Evolutionary conservation across 306 rosid genomes (phyloP).

Genomic region (Begonia peltatifolia): DNA sequence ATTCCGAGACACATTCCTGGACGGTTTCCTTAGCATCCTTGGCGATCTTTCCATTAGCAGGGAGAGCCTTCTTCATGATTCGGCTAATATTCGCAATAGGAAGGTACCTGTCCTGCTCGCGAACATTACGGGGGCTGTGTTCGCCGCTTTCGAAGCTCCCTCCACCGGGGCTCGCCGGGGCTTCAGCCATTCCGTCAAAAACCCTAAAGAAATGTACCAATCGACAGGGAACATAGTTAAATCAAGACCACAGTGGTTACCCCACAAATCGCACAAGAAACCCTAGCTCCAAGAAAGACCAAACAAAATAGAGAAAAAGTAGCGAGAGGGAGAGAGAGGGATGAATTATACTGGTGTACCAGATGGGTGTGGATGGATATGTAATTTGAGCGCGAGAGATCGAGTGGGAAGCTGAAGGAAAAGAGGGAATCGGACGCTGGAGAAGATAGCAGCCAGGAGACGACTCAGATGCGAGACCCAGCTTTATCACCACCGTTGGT

Average conservation of each 20-base stretch:
- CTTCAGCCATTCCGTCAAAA: constrained; percentile 52
- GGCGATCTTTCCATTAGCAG: constrained; percentile 86
- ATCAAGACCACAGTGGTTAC: neutral
- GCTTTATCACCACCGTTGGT: constrained; percentile 90
- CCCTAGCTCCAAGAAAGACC: constrained; percentile 17
- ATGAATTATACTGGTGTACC: constrained; percentile 14
- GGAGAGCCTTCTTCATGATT: constrained; percentile 96
- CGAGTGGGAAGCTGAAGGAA: constrained; percentile 30
- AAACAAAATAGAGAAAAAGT: constrained; percentile 5
- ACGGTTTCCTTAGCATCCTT: constrained; percentile 94
- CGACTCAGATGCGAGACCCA: constrained; percentile 55
- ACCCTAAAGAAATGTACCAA: constrained; percentile 26
- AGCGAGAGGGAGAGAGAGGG: neutral
- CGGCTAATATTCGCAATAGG: constrained; percentile 92
- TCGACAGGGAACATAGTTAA: constrained; percentile 14
- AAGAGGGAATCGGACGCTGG: constrained; percentile 92
- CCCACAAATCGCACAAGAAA: constrained; percentile 9
- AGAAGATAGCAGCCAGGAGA: constrained; percentile 70
- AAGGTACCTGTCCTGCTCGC: constrained; percentile 83
- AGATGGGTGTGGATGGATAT: constrained; percentile 14
- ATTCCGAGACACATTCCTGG: constrained; percentile 96
- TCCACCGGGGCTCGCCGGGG: constrained; percentile 77
- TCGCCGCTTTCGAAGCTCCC: constrained; percentile 86
- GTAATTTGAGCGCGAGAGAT: constrained; percentile 69
- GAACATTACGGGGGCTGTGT: constrained; percentile 80